Conservation (phyloP, 805 yeast genomes). For the Yamadazyma ubonensis region DNA sequence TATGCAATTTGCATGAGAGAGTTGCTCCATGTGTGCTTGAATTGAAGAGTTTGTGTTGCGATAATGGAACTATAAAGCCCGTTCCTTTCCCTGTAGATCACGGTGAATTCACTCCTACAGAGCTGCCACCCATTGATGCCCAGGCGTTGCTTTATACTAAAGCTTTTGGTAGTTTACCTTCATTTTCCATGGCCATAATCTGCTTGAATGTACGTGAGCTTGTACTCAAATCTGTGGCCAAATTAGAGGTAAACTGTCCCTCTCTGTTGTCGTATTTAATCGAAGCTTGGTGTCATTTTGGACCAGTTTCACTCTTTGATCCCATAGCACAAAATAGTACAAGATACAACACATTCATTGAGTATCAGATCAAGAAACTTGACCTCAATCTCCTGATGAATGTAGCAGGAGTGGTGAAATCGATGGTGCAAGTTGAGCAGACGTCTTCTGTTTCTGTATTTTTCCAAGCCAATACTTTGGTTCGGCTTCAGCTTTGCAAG, state of each 20-base stretch:
- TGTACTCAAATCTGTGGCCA: slow-evolving; percentile 7
- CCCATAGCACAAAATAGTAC: neutral
- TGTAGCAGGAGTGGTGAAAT: slow-evolving; percentile 13
- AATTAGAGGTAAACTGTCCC: neutral
- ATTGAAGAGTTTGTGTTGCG: neutral
- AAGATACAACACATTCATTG: slow-evolving; percentile 6
- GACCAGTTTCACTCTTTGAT: slow-evolving; percentile 8
- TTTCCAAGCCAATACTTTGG: slow-evolving; percentile 9
- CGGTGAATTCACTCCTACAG: neutral
- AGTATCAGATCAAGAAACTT: slow-evolving; percentile 15
- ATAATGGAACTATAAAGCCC: neutral
- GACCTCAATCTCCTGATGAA: slow-evolving; percentile 18
- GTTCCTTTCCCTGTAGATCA: neutral
- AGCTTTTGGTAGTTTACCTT: slow-evolving; percentile 18
- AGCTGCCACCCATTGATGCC: slow-evolving; percentile 17
- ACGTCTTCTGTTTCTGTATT: neutral
- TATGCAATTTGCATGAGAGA: slow-evolving; percentile 5
- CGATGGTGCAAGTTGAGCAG: slow-evolving; percentile 8
- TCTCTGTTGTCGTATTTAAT: slow-evolving; percentile 7
- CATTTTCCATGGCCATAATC: slow-evolving; percentile 19
- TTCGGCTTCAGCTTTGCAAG: slow-evolving; percentile 19
- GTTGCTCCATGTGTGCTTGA: slow-evolving; percentile 1
- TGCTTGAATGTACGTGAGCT: slow-evolving; percentile 14
- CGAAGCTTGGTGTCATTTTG: slow-evolving; percentile 6
- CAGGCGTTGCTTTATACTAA: slow-evolving; percentile 21